Conservation (phyloP, 352 stramenopile species). For the Lagenidium giganteum region DNA sequence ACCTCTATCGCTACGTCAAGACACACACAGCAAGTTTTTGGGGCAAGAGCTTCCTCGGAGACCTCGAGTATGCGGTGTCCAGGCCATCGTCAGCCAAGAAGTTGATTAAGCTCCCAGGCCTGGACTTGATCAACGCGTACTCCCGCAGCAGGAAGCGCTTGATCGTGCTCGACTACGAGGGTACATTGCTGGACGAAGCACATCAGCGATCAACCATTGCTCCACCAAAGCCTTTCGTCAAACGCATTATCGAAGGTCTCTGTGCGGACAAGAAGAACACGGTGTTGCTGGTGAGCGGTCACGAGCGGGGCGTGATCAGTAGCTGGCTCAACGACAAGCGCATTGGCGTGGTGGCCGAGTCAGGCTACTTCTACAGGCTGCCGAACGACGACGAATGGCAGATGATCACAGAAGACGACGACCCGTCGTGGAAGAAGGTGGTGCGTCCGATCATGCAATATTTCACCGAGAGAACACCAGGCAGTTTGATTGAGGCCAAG, state of each 20-base stretch:
- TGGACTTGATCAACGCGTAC: conserved; percentile 55
- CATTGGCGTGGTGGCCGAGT: conserved; percentile 54
- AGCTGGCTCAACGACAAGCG: conserved; percentile 63
- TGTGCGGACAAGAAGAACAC: conserved; percentile 49
- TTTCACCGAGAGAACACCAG: conserved; percentile 64
- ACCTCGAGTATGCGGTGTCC: conserved; percentile 53
- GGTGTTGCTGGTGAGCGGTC: conserved; percentile 48
- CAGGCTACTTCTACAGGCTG: conserved; percentile 53
- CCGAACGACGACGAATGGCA: conserved; percentile 48
- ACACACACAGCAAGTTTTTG: conserved; percentile 83
- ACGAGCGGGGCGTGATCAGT: conserved; percentile 67
- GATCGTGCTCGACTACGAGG: conserved; percentile 79
- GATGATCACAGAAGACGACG: conserved; percentile 50
- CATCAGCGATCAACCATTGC: conserved; percentile 54
- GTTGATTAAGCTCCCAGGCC: conserved; percentile 34
- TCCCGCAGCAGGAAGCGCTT: conserved; percentile 47
- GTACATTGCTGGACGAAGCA: conserved; percentile 63
- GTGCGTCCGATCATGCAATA: conserved; percentile 75
- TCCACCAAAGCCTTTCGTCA: conserved; percentile 51
- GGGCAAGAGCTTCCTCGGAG: conserved; percentile 73
- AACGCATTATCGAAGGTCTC: conserved; percentile 54
- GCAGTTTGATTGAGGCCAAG: conserved; percentile 60
- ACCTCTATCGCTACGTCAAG: conserved; percentile 84
- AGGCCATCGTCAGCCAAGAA: conserved; percentile 33
- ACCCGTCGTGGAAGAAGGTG: conserved; percentile 68